These are phyloP conservation scores for Tuber borchii DNA, from an alignment of 495 filamentous ascomycete species.

Conservation along the genomic window DNA sequence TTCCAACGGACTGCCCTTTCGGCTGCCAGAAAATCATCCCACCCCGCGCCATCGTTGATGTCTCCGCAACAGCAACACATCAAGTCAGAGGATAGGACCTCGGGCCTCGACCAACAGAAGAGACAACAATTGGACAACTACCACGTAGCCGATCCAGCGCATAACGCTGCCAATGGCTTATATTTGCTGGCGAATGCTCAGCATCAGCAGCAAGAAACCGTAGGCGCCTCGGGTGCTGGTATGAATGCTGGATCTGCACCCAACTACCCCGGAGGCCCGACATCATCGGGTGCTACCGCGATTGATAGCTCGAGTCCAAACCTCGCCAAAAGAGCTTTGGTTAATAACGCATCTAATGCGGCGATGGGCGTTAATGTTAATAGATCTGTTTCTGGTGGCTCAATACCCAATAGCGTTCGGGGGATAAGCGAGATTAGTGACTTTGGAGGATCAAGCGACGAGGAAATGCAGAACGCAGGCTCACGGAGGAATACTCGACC, in stretches of 20 bases:
- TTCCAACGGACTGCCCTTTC: conserved; percentile 92
- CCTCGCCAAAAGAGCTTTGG: conserved; percentile 42
- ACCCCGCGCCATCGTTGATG: conserved; percentile 49
- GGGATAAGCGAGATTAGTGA: conserved; percentile 65
- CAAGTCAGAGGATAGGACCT: conserved; percentile 50
- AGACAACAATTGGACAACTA: conserved; percentile 37
- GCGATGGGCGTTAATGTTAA: conserved; percentile 29
- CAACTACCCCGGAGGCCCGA: conserved; percentile 21
- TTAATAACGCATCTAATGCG: conserved; percentile 39
- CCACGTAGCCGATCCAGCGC: conserved; percentile 48
- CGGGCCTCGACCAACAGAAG: conserved; percentile 52
- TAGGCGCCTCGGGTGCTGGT: neutral
- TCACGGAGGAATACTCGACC: conserved; percentile 25
- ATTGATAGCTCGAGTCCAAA: conserved; percentile 38
- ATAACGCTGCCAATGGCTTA: conserved; percentile 90
- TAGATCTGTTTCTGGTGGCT: conserved; percentile 40
- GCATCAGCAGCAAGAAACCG: conserved; percentile 48
- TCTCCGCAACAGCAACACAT: conserved; percentile 47
- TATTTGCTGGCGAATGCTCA: conserved; percentile 76
- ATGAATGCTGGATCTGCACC: conserved; percentile 8
- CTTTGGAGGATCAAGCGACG: conserved; percentile 65
- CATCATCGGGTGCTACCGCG: conserved; percentile 16
- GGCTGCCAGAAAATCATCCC: conserved; percentile 52
- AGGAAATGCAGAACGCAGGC: conserved; percentile 55
- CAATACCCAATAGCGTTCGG: conserved; percentile 46